phyloP scores from a whole-genome alignment of 1,139 yeast genomes.

The Entelexis paramagnoliae region DNA sequence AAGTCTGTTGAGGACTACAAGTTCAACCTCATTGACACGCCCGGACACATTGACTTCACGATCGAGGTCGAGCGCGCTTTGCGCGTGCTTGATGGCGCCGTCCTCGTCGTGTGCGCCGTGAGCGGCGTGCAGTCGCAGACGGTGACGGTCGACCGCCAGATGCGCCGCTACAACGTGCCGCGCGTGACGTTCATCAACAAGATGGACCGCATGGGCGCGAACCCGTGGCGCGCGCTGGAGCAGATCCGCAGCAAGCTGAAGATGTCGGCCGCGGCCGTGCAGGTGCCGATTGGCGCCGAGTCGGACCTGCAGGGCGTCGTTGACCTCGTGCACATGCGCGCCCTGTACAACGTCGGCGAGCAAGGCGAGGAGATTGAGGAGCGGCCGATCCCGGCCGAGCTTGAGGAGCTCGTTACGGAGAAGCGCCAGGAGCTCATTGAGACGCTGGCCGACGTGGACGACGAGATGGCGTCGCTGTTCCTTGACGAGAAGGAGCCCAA shows the following conservation, averaged over 20 bases:
- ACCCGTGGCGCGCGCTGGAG: conserved; percentile 90
- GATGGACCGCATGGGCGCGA: conserved; percentile 99
- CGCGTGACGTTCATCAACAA: conserved; percentile 91
- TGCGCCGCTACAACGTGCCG: conserved; percentile 97
- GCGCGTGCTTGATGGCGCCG: conserved; percentile 96
- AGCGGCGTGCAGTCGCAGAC: conserved; percentile 98
- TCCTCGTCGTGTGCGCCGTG: conserved; percentile 94
- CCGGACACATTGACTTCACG: conserved; percentile 99
- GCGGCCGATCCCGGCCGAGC: conserved; percentile 62
- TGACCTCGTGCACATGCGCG: conserved; percentile 77
- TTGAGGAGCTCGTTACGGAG: conserved; percentile 67
- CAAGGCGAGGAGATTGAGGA: conserved; percentile 71
- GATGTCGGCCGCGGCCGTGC: conserved; percentile 95
- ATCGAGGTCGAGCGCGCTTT: conserved; percentile 97
- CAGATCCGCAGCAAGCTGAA: conserved; percentile 78
- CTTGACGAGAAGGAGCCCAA: conserved; percentile 86
- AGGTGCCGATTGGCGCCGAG: conserved; percentile 94
- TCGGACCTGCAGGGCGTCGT: conserved; percentile 77
- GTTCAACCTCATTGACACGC: conserved; percentile 86
- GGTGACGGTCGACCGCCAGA: conserved; percentile 96
- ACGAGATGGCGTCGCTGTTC: conserved; percentile 86
- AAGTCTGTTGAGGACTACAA: conserved; percentile 45
- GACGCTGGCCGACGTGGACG: conserved; percentile 94
- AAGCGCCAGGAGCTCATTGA: conserved; percentile 77
- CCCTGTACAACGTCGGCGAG: conserved; percentile 80